Percentiles rank a stretch among this genome's conserved stretches.
These are phyloP conservation scores for Stephanodiscus minutulus DNA, from an alignment of 108 stramenopile genomes.

Conservation along the genomic window DNA sequence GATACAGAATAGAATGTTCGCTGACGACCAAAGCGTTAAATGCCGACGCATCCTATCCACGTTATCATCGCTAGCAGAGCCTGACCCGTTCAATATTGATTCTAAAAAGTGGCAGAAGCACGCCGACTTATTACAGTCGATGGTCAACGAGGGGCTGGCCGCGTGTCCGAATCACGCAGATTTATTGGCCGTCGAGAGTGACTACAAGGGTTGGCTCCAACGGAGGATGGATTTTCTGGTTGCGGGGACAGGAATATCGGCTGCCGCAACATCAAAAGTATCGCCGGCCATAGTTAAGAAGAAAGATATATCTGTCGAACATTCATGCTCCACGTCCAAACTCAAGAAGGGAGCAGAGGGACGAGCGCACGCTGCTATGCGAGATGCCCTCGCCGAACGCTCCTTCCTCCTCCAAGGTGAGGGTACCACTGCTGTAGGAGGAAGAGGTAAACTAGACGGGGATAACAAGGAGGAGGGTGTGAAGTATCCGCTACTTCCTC, in stretches of 20 bases:
- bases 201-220: constrained; percentile 13
- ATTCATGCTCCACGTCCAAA: background rate
- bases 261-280: too few species aligned
- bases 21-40: constrained; percentile 15
- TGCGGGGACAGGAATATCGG: background rate
- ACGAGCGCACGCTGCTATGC: constrained; percentile 43
- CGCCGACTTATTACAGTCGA: constrained; percentile 12
- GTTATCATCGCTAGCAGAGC: background rate
- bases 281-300: background rate
- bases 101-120: background rate
- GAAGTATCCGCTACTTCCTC: constrained; percentile 10
- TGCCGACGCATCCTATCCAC: constrained; percentile 16
- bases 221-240: background rate
- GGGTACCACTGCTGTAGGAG: background rate
- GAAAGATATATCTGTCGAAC: too few species aligned
- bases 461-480: background rate
- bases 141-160: constrained; percentile 30
- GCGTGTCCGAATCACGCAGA: constrained; percentile 43
- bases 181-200: constrained; percentile 11
- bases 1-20: constrained; percentile 41
- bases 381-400: constrained; percentile 44
- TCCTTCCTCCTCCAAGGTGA: constrained; percentile 10
- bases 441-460: background rate
- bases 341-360: constrained; percentile 19
- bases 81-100: background rate